Base-by-base conservation (phyloP, 306 rosid species). In the Glycyrrhiza uralensis region DNA sequence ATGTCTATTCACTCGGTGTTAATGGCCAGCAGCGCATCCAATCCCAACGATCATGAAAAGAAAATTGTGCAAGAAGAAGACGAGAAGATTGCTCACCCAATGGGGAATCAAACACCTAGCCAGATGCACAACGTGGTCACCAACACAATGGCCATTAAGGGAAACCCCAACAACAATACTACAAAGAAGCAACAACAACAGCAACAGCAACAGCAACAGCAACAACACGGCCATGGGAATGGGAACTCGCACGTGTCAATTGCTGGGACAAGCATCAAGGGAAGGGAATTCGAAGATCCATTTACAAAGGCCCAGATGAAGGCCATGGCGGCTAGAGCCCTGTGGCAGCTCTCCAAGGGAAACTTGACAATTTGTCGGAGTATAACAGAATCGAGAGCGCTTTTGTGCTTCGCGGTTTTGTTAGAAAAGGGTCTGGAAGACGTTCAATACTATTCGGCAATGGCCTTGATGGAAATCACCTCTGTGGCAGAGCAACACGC, bases 351-450 rank as follows among this genome's bases (percentile, higher is more conserved):
- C 0, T 56, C 84, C 13, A 86, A 58, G 20, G 92, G 86, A 38
- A 90, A 88, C 73, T 74, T 85, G 7, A 35, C 63, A 0, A 83
- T 90, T n/a, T 90, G 96, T 60, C 75, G 78, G 0, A 88, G 58
- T 80, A 90, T 90, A 14, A 84, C 90, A 0, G 96, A 88, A 75
- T 88, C 96, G 0, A 83, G 88, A 56, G 96, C 96, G 7, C 89
- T 90, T 18, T 14, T 90, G 2, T 90, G 96, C 44, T 88, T 90
- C n/a, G 88, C 93, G 0, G 93, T 90, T 52, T 51, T 90, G 9
- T 52, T 90, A 3, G 96, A 90, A 15, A 88, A 81, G 26, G 93
- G 96, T 0, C 11, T 83, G 0, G 93, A 78, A 0, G 86, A 80
- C 4, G 92, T 90, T 12, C 80, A 74, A 23, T 68, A 26, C 1